A percentile compares a stretch with the other conserved stretches of the same genome.
These are phyloP conservation scores for Leishmania gerbilli DNA, from an alignment of 208 protist genomes.

Conservation along the genomic window DNA sequence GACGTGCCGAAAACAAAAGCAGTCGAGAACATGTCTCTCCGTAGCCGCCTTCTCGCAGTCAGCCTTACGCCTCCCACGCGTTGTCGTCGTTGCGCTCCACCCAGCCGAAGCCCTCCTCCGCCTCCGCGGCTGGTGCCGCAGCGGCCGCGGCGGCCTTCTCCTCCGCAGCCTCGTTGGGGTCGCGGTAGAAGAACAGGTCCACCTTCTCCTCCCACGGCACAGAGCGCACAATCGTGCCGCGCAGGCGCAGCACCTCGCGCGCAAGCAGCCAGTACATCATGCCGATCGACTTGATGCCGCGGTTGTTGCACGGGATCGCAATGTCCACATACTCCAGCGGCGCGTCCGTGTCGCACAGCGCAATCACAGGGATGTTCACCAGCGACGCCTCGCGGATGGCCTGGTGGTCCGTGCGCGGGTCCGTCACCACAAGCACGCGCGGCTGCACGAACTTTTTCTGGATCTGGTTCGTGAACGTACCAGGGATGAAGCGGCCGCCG, in stretches of 20 bases:
- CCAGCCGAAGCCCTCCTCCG: conserved; percentile 71
- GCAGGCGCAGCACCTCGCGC: conserved; percentile 97
- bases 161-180: conserved; percentile 93
- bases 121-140: conserved; percentile 34
- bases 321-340: conserved; percentile 97
- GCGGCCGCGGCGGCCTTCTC: conserved; percentile 45
- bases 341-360: conserved; percentile 99
- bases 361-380: conserved; percentile 99
- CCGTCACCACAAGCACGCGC: conserved; percentile 97
- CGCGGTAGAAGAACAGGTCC: conserved; percentile 99
- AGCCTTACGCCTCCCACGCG: conserved; percentile 62
- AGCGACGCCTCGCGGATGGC: conserved; percentile 97
- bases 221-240: conserved; percentile 91
- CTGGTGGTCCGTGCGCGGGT: conserved; percentile 97
- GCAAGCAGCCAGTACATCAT: conserved; percentile 99
- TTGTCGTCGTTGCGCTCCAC: conserved; percentile 61
- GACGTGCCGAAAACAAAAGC: neutral
- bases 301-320: conserved; percentile 99
- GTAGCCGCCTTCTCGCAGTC: neutral
- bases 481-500: conserved; percentile 97
- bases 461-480: conserved; percentile 99
- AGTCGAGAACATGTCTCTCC: no score
- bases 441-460: conserved; percentile 98
- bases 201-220: conserved; percentile 98
- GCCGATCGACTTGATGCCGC: conserved; percentile 94